phyloP scores from a whole-genome alignment of 305 asterid genomes.

The Fraxinus latifolia region DNA sequence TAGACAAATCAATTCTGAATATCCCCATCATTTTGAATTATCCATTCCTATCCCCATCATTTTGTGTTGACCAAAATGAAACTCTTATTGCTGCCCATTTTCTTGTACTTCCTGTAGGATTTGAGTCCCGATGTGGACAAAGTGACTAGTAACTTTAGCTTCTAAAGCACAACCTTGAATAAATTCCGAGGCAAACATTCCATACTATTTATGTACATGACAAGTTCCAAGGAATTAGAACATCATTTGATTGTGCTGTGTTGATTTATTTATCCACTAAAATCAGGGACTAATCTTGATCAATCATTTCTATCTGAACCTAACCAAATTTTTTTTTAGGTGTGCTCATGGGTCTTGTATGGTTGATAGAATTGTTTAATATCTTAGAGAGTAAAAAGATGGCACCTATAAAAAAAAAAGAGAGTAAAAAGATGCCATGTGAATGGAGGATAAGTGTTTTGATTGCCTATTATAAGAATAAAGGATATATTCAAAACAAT shows the following conservation, averaged over 20 bases:
- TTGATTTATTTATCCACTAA: slow-evolving; percentile 1
- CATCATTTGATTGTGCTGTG: slow-evolving; percentile 11
- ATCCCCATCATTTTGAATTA: too few species aligned
- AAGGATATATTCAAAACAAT: neutral
- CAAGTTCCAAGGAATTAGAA: neutral
- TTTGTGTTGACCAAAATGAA: neutral
- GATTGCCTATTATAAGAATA: neutral
- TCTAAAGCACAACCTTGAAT: neutral
- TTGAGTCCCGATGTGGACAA: neutral
- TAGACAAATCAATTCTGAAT: too few species aligned
- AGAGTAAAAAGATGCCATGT: neutral
- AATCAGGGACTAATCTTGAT: neutral
- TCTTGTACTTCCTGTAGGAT: neutral
- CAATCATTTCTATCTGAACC: neutral
- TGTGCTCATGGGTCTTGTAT: neutral
- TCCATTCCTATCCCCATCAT: neutral
- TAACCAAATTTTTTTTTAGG: neutral
- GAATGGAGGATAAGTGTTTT: neutral
- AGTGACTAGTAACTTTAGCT: neutral
- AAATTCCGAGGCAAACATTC: neutral
- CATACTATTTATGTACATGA: neutral
- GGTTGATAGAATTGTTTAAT: neutral
- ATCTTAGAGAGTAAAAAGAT: neutral
- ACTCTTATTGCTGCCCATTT: neutral
- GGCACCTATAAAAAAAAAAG: neutral